These are phyloP conservation scores for Amanita fuliginea DNA, from an alignment of 768 basidiomycete species.

Conservation along the genomic window DNA sequence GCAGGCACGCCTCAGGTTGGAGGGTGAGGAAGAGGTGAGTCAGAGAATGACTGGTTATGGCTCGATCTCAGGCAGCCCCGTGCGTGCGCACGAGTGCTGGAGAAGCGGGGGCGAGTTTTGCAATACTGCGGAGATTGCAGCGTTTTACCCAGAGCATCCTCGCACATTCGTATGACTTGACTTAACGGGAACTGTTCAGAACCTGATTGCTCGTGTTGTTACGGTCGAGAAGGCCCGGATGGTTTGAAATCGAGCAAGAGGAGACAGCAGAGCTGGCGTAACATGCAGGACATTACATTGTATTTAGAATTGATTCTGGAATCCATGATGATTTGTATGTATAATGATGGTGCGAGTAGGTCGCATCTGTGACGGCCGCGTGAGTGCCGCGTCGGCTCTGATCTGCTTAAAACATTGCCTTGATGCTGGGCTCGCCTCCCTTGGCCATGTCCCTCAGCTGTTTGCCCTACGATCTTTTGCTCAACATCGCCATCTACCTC, in stretches of 20 bases:
- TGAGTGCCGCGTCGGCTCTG: too few relatives aligned
- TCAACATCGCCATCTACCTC: conserved; percentile 56
- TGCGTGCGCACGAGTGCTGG: conserved; percentile 5
- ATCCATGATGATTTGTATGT: too few relatives aligned
- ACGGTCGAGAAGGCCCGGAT: conserved; percentile 4
- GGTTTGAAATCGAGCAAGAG: not conserved
- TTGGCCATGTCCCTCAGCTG: conserved; percentile 22
- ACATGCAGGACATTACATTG: too few relatives aligned
- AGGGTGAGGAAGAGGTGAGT: conserved; percentile 41
- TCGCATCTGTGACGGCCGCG: not conserved
- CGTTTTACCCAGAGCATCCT: conserved; percentile 3
- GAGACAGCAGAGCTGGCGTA: not conserved
- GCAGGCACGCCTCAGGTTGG: conserved; percentile 28
- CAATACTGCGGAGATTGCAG: not conserved
- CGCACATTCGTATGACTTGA: not conserved
- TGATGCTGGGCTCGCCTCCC: conserved; percentile 1
- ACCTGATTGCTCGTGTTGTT: not conserved
- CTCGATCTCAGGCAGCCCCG: not conserved
- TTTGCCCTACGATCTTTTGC: conserved; percentile 60
- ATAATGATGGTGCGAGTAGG: not conserved
- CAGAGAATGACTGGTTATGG: conserved; percentile 10
- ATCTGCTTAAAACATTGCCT: not conserved
- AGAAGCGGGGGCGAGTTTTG: conserved; percentile 3
- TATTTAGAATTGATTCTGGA: not conserved
- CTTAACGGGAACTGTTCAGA: not conserved